Evolutionary conservation across 2,329 filamentous ascomycete genomes (phyloP).

Genomic region (Aspergillaceae sp.): DNA sequence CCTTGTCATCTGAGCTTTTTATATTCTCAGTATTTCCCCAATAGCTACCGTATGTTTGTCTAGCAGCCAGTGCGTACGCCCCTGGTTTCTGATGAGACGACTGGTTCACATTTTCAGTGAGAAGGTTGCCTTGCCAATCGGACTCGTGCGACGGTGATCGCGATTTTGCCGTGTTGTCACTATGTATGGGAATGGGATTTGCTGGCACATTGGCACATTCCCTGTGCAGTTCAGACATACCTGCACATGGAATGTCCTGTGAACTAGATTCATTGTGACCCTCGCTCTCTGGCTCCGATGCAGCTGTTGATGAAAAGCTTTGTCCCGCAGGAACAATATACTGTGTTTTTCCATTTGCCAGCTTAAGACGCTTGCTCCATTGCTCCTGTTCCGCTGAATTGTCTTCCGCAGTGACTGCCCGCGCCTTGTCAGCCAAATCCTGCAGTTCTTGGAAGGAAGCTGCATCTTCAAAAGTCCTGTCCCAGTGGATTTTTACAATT

Average conservation of each 20-base stretch:
- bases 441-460: conserved; percentile 64
- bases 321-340: conserved; percentile 20
- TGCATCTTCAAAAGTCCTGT: conserved; percentile 61
- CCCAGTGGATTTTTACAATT: conserved; percentile 67
- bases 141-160: not conserved
- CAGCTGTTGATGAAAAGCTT: conserved; percentile 14
- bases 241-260: not conserved
- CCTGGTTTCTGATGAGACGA: conserved; percentile 6
- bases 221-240: not conserved
- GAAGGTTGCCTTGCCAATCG: not conserved
- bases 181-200: conserved; percentile 11
- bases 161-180: conserved; percentile 9
- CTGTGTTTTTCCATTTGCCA: conserved; percentile 34
- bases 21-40: too few relatives aligned
- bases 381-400: conserved; percentile 52
- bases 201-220: not conserved
- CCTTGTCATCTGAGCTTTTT: not conserved
- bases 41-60: too few relatives aligned
- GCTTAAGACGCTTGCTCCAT: conserved; percentile 56
- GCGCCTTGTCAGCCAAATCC: conserved; percentile 52
- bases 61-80: too few relatives aligned
- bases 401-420: conserved; percentile 41
- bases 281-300: conserved; percentile 3
- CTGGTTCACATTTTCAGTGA: conserved; percentile 17
- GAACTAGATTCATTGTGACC: conserved; percentile 1